Percentiles rank a stretch among this genome's conserved stretches.
Conservation (phyloP, 768 basidiomycete species). For the Boletus sp. region DNA sequence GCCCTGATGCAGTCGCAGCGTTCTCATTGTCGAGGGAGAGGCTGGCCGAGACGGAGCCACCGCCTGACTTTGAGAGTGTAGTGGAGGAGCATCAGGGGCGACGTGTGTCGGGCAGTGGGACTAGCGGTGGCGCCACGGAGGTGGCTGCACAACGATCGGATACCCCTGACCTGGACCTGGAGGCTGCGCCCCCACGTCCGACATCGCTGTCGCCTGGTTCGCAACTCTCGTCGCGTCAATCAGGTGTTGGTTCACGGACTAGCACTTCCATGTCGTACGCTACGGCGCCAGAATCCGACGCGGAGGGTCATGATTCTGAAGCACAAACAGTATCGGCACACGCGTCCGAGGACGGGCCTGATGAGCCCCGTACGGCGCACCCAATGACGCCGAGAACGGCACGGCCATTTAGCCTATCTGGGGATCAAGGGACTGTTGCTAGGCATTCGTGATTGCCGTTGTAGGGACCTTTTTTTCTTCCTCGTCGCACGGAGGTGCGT, state of each 20-base stretch:
- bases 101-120: background rate
- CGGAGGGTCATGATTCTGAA: background rate
- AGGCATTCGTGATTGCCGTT: background rate
- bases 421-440: background rate
- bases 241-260: conserved; percentile 8
- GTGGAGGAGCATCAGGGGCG: background rate
- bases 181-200: background rate
- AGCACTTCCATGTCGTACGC: conserved; percentile 16
- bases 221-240: background rate
- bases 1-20: conserved; percentile 61
- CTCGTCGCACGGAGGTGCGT: background rate
- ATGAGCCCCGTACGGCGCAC: conserved; percentile 14
- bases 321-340: background rate
- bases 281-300: conserved; percentile 4
- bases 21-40: conserved; percentile 48
- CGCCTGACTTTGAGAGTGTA: conserved; percentile 48
- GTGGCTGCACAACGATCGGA: background rate
- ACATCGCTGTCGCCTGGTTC: background rate
- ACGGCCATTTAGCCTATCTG: conserved; percentile 5
- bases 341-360: background rate
- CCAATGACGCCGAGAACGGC: conserved; percentile 19
- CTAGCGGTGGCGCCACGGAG: background rate
- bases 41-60: conserved; percentile 38
- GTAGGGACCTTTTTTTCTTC: background rate
- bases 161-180: background rate